These are phyloP conservation scores for Allium sativum DNA, from an alignment of 106 monocot species.

Conservation along the genomic window DNA sequence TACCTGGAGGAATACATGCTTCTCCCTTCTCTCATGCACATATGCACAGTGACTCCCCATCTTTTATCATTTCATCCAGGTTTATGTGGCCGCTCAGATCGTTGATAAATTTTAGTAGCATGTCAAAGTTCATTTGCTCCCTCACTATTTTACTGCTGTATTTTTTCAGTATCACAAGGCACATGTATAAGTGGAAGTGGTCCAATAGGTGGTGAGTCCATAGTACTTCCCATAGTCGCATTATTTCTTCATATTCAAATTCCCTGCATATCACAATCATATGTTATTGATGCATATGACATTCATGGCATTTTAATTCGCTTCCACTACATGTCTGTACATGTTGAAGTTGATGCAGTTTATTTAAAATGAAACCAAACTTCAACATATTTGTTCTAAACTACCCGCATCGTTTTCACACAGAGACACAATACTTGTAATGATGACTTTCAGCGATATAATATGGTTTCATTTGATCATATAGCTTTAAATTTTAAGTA, in stretches of 20 bases:
- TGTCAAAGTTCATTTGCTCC: constrained; percentile 91
- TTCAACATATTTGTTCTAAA: too few species aligned
- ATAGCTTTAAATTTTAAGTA: too few species aligned
- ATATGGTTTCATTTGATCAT: too few species aligned
- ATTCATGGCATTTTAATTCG: too few species aligned
- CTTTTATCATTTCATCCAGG: constrained; percentile 50
- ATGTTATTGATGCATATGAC: too few species aligned
- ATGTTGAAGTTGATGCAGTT: too few species aligned
- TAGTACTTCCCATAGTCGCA: constrained; percentile 87
- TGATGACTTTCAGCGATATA: too few species aligned
- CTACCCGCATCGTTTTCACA: too few species aligned
- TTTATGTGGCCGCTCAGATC: constrained; percentile 74
- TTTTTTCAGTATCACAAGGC: constrained; percentile 72
- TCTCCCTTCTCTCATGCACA: constrained; percentile 74
- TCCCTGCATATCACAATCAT: constrained; percentile 35
- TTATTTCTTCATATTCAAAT: constrained; percentile 60
- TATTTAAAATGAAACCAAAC: too few species aligned
- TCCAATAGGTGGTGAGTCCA: constrained; percentile 87
- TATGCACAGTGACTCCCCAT: constrained; percentile 70
- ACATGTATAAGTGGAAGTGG: constrained; percentile 88
- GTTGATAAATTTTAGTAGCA: constrained; percentile 86
- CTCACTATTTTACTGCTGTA: constrained; percentile 50
- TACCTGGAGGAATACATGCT: constrained; percentile 87
- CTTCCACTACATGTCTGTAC: too few species aligned
- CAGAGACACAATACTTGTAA: too few species aligned